phyloP scores from a whole-genome alignment of 768 basidiomycete genomes.

The Vararia minispora region DNA sequence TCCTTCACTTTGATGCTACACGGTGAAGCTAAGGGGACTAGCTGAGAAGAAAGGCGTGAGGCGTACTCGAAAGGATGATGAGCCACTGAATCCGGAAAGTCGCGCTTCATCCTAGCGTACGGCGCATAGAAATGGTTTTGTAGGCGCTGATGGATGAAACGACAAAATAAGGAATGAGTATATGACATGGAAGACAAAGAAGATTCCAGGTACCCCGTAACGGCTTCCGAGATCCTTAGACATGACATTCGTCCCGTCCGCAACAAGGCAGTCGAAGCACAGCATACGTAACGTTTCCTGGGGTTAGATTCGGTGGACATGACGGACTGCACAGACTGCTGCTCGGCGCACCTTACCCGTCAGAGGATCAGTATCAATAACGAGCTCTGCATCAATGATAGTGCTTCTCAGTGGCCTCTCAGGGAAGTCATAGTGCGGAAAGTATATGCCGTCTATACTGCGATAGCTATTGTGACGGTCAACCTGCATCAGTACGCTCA shows the following conservation, averaged over 20 bases:
- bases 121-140: constrained; percentile 77
- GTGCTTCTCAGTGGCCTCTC: constrained; percentile 62
- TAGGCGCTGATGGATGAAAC: constrained; percentile 42
- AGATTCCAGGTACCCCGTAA: constrained; percentile 65
- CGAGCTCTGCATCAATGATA: constrained; percentile 88
- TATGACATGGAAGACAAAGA: constrained; percentile 6
- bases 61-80: constrained; percentile 77
- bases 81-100: constrained; percentile 55
- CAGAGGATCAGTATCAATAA: constrained; percentile 75
- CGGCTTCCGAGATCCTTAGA: constrained; percentile 69
- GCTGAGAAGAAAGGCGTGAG: not conserved
- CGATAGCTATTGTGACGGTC: constrained; percentile 91
- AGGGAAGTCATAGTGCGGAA: constrained; percentile 79
- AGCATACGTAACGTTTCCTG: constrained; percentile 78
- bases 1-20: constrained; percentile 77
- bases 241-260: constrained; percentile 84
- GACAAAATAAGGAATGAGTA: not conserved
- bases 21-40: not conserved
- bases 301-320: constrained; percentile 5
- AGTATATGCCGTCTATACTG: constrained; percentile 63
- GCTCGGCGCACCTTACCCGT: constrained; percentile 49
- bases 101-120: constrained; percentile 54
- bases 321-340: not conserved
- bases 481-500: constrained; percentile 41
- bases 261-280: constrained; percentile 88